Base-by-base conservation (phyloP, 2,329 filamentous ascomycete species). In the Aspergillus brasiliensis region DNA sequence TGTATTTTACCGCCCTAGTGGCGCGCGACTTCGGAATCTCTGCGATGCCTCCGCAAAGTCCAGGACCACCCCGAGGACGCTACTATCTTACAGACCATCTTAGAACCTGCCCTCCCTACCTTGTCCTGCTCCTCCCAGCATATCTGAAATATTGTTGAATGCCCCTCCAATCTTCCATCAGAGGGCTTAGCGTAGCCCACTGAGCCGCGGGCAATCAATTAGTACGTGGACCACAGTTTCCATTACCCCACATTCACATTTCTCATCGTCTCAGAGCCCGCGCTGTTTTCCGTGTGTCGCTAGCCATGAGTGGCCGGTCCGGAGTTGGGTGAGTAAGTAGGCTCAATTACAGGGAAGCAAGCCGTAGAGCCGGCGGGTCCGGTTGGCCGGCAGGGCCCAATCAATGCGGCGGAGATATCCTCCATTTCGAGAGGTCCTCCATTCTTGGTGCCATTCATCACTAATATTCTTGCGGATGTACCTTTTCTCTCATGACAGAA, bases 231-330 rank as follows among this genome's bases (percentile, higher is more conserved):
- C 46, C 13, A 70, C 60, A 7, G 58, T 70, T 47, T 69, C 19
- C 64, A 48, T 59, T 17, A 57, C 61, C 8, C 68, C 63, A 48
- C 60, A 68, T 48, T 60, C 60, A 55, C 65, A 67, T 21, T 54
- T 49, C 28, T 67, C 60, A n/a, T 57, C 51, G 1, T 62, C 53
- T n/a, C 25, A n/a, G 47, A 63, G 66, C 19, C 63, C 48, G 10
- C 56, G 28, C 10, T 23, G 34, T 54, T 63, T 67, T 2, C n/a
- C 42, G 51, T 64, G 60, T 28, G 54, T 64, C 15, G 60, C 62
- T 42, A 71, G 57, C 68, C 64, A 69, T 17, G 55, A 66, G 46
- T 69, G 62, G 44, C 65, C 65, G 13, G 63, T 68, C 28, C 65
- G 64, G n/a, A 69, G 57, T 58, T 69, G 63, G 8, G 56, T 64